These are phyloP conservation scores for Phytophthora sansomeana DNA, from an alignment of 352 stramenopile species.

Conservation along the genomic window DNA sequence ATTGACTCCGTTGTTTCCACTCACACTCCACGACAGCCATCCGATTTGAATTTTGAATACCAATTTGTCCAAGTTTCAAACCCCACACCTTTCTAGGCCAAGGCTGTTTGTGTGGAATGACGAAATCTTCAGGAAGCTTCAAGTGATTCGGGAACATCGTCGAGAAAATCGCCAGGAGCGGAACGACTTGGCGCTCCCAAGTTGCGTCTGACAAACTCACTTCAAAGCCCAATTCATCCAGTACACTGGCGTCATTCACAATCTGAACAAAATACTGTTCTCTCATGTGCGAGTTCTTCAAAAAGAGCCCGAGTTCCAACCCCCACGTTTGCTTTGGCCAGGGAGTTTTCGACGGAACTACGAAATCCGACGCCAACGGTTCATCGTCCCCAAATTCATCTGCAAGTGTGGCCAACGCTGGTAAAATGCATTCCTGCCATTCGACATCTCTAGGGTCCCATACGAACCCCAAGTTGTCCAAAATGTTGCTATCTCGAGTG, in stretches of 20 bases:
- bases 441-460: slow-evolving; percentile 32
- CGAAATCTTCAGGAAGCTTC: slow-evolving; percentile 23
- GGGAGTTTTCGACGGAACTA: slow-evolving; percentile 26
- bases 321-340: slow-evolving; percentile 42
- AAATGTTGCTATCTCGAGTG: slow-evolving; percentile 9
- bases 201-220: slow-evolving; percentile 28
- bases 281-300: slow-evolving; percentile 28
- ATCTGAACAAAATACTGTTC: slow-evolving; percentile 43
- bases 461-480: slow-evolving; percentile 29
- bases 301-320: slow-evolving; percentile 28
- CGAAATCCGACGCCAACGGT: slow-evolving; percentile 23
- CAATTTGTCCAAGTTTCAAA: slow-evolving; percentile 29
- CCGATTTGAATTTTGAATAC: slow-evolving; percentile 17
- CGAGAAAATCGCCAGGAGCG: slow-evolving; percentile 34
- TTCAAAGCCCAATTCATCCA: slow-evolving; percentile 35
- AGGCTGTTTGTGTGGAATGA: slow-evolving; percentile 27
- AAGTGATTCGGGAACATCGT: slow-evolving; percentile 13
- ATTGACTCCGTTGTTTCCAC: slow-evolving; percentile 23
- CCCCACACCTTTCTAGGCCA: slow-evolving; percentile 39
- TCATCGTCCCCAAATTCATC: slow-evolving; percentile 30
- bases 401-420: slow-evolving; percentile 36
- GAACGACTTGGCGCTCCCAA: slow-evolving; percentile 29
- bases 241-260: slow-evolving; percentile 15
- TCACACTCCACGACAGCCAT: slow-evolving; percentile 7
- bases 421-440: slow-evolving; percentile 40